Evolutionary conservation across 306 rosid genomes (phyloP), one percentile per base, ranked within the genome.

Genomic region (Mimosa bimucronata): DNA sequence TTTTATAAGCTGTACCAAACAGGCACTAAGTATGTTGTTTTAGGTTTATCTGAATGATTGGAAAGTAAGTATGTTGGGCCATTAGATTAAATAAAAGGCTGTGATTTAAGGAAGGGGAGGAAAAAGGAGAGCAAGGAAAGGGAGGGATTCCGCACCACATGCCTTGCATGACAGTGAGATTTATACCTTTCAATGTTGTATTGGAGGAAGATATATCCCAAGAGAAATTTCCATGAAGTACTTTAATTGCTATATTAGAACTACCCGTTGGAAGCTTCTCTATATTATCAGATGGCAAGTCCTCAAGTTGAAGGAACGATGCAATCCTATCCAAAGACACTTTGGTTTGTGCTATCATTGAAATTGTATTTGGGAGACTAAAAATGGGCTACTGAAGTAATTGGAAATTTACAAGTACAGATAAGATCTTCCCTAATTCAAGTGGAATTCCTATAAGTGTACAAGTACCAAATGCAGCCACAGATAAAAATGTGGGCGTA

Each of bases 301-400:
- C 91, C 1, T 86, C 85, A 7, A 81, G 89, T 34, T 79, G 64
- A 81, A 88, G 88, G 80, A 83, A 87, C 7, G 92, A 82, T 1
- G 88, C 18, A 16, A 90, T 83, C 77, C 92, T 73, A 62, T 87
- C 92, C 14, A 88, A 81, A 48, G 92, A 86, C 42, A 88, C 92
- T 69, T 85, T 87, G 21, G 92, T 83, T 64, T 85, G 89, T n/a
- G 52, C 86, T 48, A 84, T 85, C 88, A 82, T 78, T 48, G 91
- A 83, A 53, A 88, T 82, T 15, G 82, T 66, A 23, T 82, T 85
- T 1, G 92, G 92, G 72, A 88, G 88, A 46, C 5, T 48, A 61
- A 75, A 80, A 73, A 90, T 85, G 37, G 91, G 85, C 77, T 69
- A 66, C 30, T 87, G 88, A 81, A 90, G 89, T 52, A 85, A 88